phyloP scores from a whole-genome alignment of 108 stramenopile species.

The Skeletonema marinoi region DNA sequence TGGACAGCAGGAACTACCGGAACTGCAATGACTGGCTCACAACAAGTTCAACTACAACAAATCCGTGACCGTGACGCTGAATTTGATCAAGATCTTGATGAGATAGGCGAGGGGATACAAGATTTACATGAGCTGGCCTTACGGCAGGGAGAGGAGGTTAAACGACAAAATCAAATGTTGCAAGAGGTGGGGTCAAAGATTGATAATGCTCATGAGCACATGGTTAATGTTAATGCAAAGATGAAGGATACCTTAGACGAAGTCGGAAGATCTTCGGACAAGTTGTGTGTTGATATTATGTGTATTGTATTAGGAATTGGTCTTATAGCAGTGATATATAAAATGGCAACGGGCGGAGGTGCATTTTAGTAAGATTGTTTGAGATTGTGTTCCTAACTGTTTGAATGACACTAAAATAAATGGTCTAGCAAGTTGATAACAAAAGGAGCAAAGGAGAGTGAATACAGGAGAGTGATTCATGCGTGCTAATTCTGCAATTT shows the following conservation, averaged over 20 bases:
- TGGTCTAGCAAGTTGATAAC: too few relatives aligned
- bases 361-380: background rate
- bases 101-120: constrained; percentile 88
- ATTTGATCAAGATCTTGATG: constrained; percentile 87
- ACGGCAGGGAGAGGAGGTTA: constrained; percentile 83
- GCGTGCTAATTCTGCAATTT: too few relatives aligned
- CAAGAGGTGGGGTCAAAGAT: constrained; percentile 69
- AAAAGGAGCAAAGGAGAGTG: too few relatives aligned
- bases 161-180: constrained; percentile 82
- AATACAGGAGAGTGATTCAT: too few relatives aligned
- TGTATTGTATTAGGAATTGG: constrained; percentile 70
- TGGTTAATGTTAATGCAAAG: constrained; percentile 78
- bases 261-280: constrained; percentile 87
- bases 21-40: constrained; percentile 68
- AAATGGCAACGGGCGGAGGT: background rate
- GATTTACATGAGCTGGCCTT: constrained; percentile 84
- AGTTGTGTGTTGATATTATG: constrained; percentile 95
- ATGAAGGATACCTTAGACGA: constrained; percentile 92
- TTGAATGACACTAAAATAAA: background rate
- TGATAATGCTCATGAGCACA: constrained; percentile 75
- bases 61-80: constrained; percentile 84
- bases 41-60: constrained; percentile 73
- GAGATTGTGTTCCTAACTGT: background rate
- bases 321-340: background rate
- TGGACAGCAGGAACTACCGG: constrained; percentile 33